Evolutionary conservation across 805 yeast genomes (phyloP).

Genomic region (Candida caryicola): DNA sequence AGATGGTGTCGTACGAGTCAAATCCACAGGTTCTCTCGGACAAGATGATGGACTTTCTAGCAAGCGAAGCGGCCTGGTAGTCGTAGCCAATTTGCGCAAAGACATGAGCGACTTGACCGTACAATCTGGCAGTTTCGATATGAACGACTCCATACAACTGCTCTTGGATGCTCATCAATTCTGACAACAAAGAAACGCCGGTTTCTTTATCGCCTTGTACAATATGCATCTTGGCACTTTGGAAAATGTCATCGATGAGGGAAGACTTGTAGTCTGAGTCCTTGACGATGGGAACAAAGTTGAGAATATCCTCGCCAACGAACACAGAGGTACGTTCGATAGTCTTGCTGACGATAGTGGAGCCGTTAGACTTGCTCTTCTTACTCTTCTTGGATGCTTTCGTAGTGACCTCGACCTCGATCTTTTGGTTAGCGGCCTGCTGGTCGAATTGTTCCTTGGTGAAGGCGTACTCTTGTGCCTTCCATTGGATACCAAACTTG

Average conservation of each 20-base stretch:
- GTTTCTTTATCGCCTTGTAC: conserved; percentile 44
- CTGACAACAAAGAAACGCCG: conserved; percentile 64
- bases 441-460: conserved; percentile 39
- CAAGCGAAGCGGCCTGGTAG: conserved; percentile 58
- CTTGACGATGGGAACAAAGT: conserved; percentile 74
- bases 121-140: conserved; percentile 71
- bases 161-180: conserved; percentile 70
- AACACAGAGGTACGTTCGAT: conserved; percentile 42
- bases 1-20: conserved; percentile 74
- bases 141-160: conserved; percentile 83
- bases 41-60: conserved; percentile 67
- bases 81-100: conserved; percentile 58
- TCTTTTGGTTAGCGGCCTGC: conserved; percentile 24
- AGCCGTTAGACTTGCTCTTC: conserved; percentile 16
- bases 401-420: conserved; percentile 11
- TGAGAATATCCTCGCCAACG: conserved; percentile 58
- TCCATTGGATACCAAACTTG: conserved; percentile 88
- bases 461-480: conserved; percentile 48
- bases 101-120: conserved; percentile 61
- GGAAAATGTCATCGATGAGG: conserved; percentile 73
- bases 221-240: conserved; percentile 50
- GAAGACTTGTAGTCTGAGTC: conserved; percentile 64
- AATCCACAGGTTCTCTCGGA: conserved; percentile 79
- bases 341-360: conserved; percentile 10
- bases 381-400: conserved; percentile 35